These are phyloP conservation scores for Boletellus sp. DNA, from an alignment of 768 basidiomycete species.

Conservation along the genomic window DNA sequence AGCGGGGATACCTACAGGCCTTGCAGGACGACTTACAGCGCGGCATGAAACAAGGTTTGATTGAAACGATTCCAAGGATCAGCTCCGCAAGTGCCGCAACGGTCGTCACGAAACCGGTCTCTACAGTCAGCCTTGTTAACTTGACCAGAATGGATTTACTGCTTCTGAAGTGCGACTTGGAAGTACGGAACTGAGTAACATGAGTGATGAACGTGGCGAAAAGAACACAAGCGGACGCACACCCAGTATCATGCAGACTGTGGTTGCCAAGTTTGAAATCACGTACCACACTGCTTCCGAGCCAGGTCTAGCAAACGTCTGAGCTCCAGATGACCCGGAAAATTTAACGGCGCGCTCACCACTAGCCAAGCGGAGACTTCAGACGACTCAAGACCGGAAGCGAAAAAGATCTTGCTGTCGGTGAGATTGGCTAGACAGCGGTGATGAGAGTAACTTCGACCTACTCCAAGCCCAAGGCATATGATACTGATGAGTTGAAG, in stretches of 20 bases:
- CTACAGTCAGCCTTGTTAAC: slow-evolving; percentile 21
- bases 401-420: not conserved
- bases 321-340: not conserved
- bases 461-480: not conserved
- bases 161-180: slow-evolving; percentile 2
- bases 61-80: slow-evolving; percentile 7
- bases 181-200: slow-evolving; percentile 11
- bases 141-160: slow-evolving; percentile 3
- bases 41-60: slow-evolving; percentile 6
- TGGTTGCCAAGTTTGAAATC: slow-evolving; percentile 19
- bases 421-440: not conserved
- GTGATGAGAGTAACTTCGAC: not conserved
- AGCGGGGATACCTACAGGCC: not conserved
- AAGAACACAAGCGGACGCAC: slow-evolving; percentile 1
- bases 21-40: slow-evolving; percentile 14
- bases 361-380: slow-evolving; percentile 3
- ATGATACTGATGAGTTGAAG: slow-evolving; percentile 19
- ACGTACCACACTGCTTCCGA: slow-evolving; percentile 17
- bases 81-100: slow-evolving; percentile 17
- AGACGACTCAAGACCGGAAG: not conserved
- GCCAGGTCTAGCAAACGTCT: slow-evolving; percentile 15
- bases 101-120: slow-evolving; percentile 24
- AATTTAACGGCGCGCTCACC: slow-evolving; percentile 1
- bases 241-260: slow-evolving; percentile 15
- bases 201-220: not conserved